phyloP scores from a whole-genome alignment of 2,329 filamentous ascomycete genomes.

The Ascochyta viciae-villosae region DNA sequence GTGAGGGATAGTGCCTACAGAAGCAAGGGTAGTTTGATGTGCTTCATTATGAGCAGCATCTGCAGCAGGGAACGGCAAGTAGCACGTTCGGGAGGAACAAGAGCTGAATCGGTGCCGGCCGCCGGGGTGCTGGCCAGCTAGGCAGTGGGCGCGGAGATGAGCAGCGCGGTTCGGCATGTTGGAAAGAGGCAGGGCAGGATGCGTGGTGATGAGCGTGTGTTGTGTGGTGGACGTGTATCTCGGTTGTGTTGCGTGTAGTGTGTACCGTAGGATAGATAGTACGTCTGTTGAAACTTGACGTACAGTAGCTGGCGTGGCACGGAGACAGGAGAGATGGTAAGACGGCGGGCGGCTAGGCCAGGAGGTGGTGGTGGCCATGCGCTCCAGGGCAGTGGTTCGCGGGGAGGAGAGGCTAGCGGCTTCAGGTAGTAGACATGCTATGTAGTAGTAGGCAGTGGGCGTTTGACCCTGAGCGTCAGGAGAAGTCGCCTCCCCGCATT shows the following conservation, averaged over 20 bases:
- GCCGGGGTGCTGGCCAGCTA: not conserved
- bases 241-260: constrained; percentile 3
- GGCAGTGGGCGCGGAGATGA: not conserved
- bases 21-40: not conserved
- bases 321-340: constrained; percentile 20
- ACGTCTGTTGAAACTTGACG: too few species aligned
- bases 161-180: not conserved
- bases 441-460: constrained; percentile 1
- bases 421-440: constrained; percentile 12
- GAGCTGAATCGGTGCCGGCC: constrained; percentile 1
- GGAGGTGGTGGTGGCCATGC: constrained; percentile 21
- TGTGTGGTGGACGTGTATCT: not conserved
- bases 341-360: constrained; percentile 30
- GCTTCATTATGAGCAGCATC: constrained; percentile 3
- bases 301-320: constrained; percentile 7
- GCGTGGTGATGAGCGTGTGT: not conserved
- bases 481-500: constrained; percentile 23
- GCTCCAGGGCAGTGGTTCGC: constrained; percentile 19
- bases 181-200: not conserved
- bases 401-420: constrained; percentile 32
- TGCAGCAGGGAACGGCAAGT: constrained; percentile 13
- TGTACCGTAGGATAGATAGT: too few species aligned
- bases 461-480: constrained; percentile 21
- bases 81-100: not conserved
- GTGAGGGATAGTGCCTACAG: not conserved